phyloP scores from a whole-genome alignment of 208 protist genomes.

The Wallacemonas sp. region DNA sequence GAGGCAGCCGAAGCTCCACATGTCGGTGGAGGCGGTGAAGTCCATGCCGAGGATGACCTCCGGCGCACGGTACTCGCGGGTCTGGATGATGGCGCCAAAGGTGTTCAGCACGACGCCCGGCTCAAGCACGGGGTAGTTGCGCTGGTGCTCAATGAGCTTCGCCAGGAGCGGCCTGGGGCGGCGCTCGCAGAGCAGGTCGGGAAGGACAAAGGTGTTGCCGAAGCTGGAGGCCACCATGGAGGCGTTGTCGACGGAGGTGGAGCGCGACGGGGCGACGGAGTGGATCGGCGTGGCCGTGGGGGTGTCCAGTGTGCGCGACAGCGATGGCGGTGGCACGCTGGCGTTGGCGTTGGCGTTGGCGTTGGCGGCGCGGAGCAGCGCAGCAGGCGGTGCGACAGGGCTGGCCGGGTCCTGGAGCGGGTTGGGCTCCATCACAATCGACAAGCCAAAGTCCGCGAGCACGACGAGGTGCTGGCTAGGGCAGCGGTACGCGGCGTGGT shows the following conservation, averaged over 20 bases:
- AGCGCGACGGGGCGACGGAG: slow-evolving; percentile 17
- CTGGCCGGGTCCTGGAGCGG: not conserved
- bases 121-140: slow-evolving; percentile 58
- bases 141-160: slow-evolving; percentile 48
- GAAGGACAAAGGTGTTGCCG: not conserved
- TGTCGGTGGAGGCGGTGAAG: slow-evolving; percentile 87
- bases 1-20: slow-evolving; percentile 93
- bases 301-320: slow-evolving; percentile 11
- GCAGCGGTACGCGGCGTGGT: slow-evolving; percentile 14
- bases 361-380: not conserved
- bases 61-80: slow-evolving; percentile 90
- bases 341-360: not conserved
- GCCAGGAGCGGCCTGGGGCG: slow-evolving; percentile 24
- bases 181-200: slow-evolving; percentile 8
- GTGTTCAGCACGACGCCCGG: slow-evolving; percentile 63
- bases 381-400: not conserved
- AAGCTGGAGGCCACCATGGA: slow-evolving; percentile 3
- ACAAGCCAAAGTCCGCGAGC: slow-evolving; percentile 14
- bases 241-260: slow-evolving; percentile 21
- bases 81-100: slow-evolving; percentile 85
- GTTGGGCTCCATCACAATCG: slow-evolving; percentile 18
- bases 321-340: slow-evolving; percentile 11
- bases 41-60: slow-evolving; percentile 89
- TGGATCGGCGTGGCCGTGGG: slow-evolving; percentile 21
- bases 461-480: slow-evolving; percentile 16